Base-by-base conservation (phyloP, 2,329 filamentous ascomycete genomes). In the Claviceps sorghi region DNA sequence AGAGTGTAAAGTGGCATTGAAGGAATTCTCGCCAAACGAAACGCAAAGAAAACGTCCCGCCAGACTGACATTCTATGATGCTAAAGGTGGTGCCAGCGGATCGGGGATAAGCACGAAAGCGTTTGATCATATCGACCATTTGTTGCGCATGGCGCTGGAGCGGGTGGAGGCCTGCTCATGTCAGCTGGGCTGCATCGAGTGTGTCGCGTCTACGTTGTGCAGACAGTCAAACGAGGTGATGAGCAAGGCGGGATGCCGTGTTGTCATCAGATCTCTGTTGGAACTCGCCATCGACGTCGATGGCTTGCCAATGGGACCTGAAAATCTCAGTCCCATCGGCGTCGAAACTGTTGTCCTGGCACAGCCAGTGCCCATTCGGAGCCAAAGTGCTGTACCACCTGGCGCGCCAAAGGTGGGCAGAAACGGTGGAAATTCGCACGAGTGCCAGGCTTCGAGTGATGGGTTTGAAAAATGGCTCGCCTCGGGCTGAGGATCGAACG, bases 21-120 rank as follows among this genome's bases (percentile, higher is more conserved):
- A 97, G 66, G 91, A 97, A 67, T 88, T 96, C 56, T 81, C 87
- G 1, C 80, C 80, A 58, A 70, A 74, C 51, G 80, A 85, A 61
- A 82, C 80, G 0, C 70, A 72, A 30, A 78, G 90, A 32, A 95
- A 95, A 68, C 77, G 93, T 4, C 93, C 91, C 0, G 93, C 89
- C 0, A 74, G 93, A 1, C 69, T 98, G 48, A 95, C 88, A 0
- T 95, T 98, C 62, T 98, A 97, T 67, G 93, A 97, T 64, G 84
- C 88, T 2, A 95, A 95, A 67, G 93, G 93, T 8, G 91, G 91
- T 0, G 77, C 85, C 0, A 78, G 80, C 44, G 91, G 91, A 0
- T 85, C 81, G 0, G 93, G 93, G 0, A 94, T 96, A 59, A 88
- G 85, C 56, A 86, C 84, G 41, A 96, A 95, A 64, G 91, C 89